These are phyloP conservation scores for Ascomycota sp. DNA, from an alignment of 2,329 filamentous ascomycete genomes.

Conservation along the genomic window DNA sequence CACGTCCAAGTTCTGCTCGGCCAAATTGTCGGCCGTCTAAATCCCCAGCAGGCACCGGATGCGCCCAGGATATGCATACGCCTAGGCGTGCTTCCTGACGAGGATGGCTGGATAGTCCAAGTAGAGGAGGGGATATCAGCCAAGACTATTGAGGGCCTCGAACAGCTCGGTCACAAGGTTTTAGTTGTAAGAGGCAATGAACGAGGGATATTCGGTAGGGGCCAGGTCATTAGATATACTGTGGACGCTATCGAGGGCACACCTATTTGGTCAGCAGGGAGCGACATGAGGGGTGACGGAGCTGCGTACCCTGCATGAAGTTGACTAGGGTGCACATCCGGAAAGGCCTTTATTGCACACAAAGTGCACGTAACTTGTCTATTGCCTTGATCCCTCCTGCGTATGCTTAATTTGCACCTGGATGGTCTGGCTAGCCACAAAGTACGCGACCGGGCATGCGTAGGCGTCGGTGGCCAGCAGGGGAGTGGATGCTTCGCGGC, in stretches of 20 bases:
- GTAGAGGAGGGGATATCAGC: slow-evolving; percentile 65
- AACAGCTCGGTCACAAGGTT: slow-evolving; percentile 51
- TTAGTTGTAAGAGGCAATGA: slow-evolving; percentile 43
- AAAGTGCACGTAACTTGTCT: too few relatives aligned
- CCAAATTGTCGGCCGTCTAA: slow-evolving; percentile 62
- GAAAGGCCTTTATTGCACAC: too few relatives aligned
- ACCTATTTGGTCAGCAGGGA: slow-evolving; percentile 70
- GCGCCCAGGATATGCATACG: slow-evolving; percentile 81
- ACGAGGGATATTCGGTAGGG: slow-evolving; percentile 59
- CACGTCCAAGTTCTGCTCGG: slow-evolving; percentile 87
- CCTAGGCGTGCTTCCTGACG: slow-evolving; percentile 43
- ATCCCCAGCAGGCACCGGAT: slow-evolving; percentile 76
- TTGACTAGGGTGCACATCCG: too few relatives aligned
- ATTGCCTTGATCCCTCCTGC: too few relatives aligned
- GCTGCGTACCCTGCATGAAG: slow-evolving; percentile 31
- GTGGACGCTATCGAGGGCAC: slow-evolving; percentile 47
- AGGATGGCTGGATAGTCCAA: slow-evolving; percentile 40
- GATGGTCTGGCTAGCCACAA: too few relatives aligned
- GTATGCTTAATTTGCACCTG: too few relatives aligned
- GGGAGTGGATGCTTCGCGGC: too few relatives aligned
- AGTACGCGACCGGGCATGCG: too few relatives aligned
- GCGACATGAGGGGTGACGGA: slow-evolving; percentile 75
- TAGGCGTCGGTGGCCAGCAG: too few relatives aligned
- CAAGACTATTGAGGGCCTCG: slow-evolving; percentile 46
- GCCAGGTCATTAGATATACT: slow-evolving; percentile 67